These are phyloP conservation scores for Favolaschia claudopus DNA, from an alignment of 768 basidiomycete species.

Conservation along the genomic window DNA sequence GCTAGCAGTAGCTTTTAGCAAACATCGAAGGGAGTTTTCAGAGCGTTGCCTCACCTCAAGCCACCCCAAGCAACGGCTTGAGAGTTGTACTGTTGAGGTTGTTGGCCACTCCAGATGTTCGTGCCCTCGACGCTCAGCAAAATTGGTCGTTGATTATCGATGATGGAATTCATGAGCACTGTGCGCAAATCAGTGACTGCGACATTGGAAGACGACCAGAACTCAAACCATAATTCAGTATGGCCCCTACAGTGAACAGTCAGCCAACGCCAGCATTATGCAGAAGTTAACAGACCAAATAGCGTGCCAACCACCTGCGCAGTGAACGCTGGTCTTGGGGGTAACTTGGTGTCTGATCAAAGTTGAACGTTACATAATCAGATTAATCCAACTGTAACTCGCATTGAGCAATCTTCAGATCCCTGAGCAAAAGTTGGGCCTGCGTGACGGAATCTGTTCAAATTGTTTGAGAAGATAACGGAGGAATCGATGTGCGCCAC, in stretches of 20 bases:
- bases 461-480: not conserved
- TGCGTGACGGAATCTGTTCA: conserved; percentile 52
- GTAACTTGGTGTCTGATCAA: conserved; percentile 51
- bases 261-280: not conserved
- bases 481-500: conserved; percentile 19
- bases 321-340: conserved; percentile 57
- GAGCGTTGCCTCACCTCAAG: conserved; percentile 42
- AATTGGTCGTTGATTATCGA: conserved; percentile 57
- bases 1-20: conserved; percentile 24
- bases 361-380: not conserved
- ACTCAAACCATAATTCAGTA: conserved; percentile 52
- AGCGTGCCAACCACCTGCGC: conserved; percentile 58
- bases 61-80: conserved; percentile 63
- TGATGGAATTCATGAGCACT: conserved; percentile 67
- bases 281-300: conserved; percentile 38
- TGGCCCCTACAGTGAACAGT: conserved; percentile 31
- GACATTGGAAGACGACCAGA: not conserved
- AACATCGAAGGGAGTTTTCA: conserved; percentile 17
- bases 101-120: conserved; percentile 58
- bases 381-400: not conserved
- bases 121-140: conserved; percentile 64
- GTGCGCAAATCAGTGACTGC: conserved; percentile 22
- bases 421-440: conserved; percentile 50
- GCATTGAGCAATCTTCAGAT: conserved; percentile 59
- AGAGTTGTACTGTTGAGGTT: conserved; percentile 58